These are phyloP conservation scores for Globisporangium abappressorium DNA, from an alignment of 352 stramenopile species.

Conservation along the genomic window DNA sequence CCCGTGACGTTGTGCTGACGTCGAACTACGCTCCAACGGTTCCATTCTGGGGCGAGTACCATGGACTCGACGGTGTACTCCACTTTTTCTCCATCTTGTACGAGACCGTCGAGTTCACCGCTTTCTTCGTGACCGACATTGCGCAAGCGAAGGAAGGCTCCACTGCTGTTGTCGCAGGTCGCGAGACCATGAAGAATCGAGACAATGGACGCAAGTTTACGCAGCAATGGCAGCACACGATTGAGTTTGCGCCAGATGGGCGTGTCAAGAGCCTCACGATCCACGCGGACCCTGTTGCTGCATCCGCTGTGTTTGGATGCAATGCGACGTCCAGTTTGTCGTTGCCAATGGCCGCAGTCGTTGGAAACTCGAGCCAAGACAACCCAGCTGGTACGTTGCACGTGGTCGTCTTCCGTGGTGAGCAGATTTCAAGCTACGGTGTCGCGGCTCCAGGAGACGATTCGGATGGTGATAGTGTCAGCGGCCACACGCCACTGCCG, in stretches of 20 bases:
- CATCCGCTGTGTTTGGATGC: conserved; percentile 84
- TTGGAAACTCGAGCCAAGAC: conserved; percentile 75
- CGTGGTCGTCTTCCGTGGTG: conserved; percentile 74
- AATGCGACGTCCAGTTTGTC: conserved; percentile 85
- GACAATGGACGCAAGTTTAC: conserved; percentile 88
- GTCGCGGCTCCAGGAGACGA: conserved; percentile 49
- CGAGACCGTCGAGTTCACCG: conserved; percentile 86
- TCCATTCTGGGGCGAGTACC: conserved; percentile 87
- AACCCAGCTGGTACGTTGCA: conserved; percentile 73
- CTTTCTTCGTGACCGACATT: conserved; percentile 89
- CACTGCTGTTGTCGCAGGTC: conserved; percentile 76
- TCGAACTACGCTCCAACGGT: conserved; percentile 88
- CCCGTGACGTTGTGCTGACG: conserved; percentile 77
- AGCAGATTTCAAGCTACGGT: conserved; percentile 75
- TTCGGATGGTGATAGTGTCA: conserved; percentile 40
- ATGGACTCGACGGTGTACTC: conserved; percentile 82
- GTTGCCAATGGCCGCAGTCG: conserved; percentile 77
- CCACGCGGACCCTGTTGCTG: conserved; percentile 75
- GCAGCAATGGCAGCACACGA: conserved; percentile 89
- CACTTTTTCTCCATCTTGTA: conserved; percentile 90
- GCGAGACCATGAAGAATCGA: conserved; percentile 88
- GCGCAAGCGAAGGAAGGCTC: conserved; percentile 80
- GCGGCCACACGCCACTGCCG: conserved; percentile 36
- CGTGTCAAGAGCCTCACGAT: conserved; percentile 88
- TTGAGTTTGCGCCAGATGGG: conserved; percentile 84